Evolutionary conservation across 2,329 filamentous ascomycete genomes (phyloP).

Genomic region (Talaromyces sp.): DNA sequence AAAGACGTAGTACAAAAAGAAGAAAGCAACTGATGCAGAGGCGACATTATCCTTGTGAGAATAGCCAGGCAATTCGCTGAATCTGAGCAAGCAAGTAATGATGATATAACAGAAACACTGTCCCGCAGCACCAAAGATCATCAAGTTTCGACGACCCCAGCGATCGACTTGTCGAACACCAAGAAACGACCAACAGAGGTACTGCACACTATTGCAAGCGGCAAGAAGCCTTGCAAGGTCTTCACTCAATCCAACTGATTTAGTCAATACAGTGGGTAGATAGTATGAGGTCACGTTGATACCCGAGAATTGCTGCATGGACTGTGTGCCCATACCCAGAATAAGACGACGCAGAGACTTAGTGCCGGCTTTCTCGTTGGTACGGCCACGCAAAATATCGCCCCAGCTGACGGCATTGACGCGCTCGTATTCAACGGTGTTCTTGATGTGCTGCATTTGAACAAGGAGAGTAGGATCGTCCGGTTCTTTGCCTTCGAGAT

Average conservation of each 20-base stretch:
- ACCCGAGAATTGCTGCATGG: slow-evolving; percentile 26
- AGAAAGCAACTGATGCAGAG: slow-evolving; percentile 45
- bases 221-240: slow-evolving; percentile 53
- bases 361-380: slow-evolving; percentile 28
- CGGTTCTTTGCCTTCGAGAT: slow-evolving; percentile 20
- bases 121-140: slow-evolving; percentile 50
- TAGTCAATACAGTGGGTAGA: slow-evolving; percentile 55
- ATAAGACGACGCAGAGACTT: slow-evolving; percentile 39
- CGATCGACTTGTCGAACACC: slow-evolving; percentile 48
- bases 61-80: slow-evolving; percentile 24
- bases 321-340: slow-evolving; percentile 37
- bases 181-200: slow-evolving; percentile 44
- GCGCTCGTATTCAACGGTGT: slow-evolving; percentile 46
- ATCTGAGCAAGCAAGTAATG: slow-evolving; percentile 49
- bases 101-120: slow-evolving; percentile 51
- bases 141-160: slow-evolving; percentile 54
- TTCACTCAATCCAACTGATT: slow-evolving; percentile 52
- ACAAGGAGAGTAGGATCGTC: slow-evolving; percentile 42
- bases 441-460: slow-evolving; percentile 44
- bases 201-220: slow-evolving; percentile 51
- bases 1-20: slow-evolving; percentile 52
- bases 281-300: slow-evolving; percentile 21
- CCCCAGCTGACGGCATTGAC: slow-evolving; percentile 49
- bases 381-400: slow-evolving; percentile 46
- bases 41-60: slow-evolving; percentile 18